Base-by-base conservation (phyloP, 148 eudicot genomes). In the Suaeda aralocaspica region DNA sequence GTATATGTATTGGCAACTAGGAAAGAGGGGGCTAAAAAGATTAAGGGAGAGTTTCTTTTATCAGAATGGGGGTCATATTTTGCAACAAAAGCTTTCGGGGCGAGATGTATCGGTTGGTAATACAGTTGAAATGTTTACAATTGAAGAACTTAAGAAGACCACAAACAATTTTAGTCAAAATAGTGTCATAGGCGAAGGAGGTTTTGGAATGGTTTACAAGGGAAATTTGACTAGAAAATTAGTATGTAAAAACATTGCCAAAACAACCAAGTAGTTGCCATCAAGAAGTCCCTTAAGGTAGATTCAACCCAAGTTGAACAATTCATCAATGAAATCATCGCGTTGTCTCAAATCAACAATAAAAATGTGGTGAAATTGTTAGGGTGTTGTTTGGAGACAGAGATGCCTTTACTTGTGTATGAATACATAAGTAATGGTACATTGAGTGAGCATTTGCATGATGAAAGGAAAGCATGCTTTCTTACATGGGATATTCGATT, bases 271-370 rank as follows among this genome's bases (percentile, higher is more conserved):
- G 34, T 41, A 1, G 65, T 71, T 24, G 74, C 74, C 0, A 49
- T 71, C n/a, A 71, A 71, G 25, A 71, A 36, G 29, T 71, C 74
- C 1, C 46, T 60, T 8, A 71, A 71, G 45, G 74, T 71, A 19
- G 74, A 71, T 30, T 9, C 74, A 1, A 34, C 13, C 11, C 74
- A 71, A 63, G 53, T 33, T 30, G 74, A 71, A 25, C 74, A 71
- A 61, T 71, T 71, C 36, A 61, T 71, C 67, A 71, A 60, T 9
- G 74, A 71, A 33, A 49, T 71, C 4, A 18, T 71, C 6, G 13
- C 60, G 5, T 9, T 71, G 21, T 59, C 74, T 0, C 74, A 71
- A 48, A 52, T 71, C 44, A 71, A 71, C 30, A 59, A 71, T 21
- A 33, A 29, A n/a, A 29, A 71, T 7, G 74, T 71, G 46, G 74